Conservation (phyloP, 495 filamentous ascomycete genomes). For the Penicillium steckii region DNA sequence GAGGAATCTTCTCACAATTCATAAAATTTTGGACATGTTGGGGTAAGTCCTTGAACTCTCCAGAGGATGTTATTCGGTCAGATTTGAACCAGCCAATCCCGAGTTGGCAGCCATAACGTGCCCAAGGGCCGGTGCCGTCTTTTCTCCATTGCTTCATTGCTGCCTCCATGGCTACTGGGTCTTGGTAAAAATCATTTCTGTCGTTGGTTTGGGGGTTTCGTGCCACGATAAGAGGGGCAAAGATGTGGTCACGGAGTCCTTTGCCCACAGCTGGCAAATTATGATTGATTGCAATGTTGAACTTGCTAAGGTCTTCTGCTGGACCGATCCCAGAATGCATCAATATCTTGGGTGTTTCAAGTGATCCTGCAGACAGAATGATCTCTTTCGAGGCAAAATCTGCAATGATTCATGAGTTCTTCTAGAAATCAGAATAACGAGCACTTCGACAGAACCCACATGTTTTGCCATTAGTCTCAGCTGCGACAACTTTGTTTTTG, state of each 20-base stretch:
- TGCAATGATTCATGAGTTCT: background rate
- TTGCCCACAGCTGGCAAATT: conserved; percentile 54
- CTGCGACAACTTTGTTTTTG: conserved; percentile 50
- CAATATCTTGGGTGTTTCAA: conserved; percentile 59
- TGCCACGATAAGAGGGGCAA: conserved; percentile 21
- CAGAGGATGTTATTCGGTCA: conserved; percentile 29
- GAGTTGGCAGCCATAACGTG: conserved; percentile 37
- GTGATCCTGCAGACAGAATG: conserved; percentile 56
- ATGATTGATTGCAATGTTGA: conserved; percentile 50
- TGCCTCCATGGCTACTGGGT: conserved; percentile 32
- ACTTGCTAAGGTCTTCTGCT: conserved; percentile 44
- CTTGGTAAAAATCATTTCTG: conserved; percentile 30
- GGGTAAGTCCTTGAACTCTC: conserved; percentile 47
- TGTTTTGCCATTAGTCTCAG: conserved; percentile 39
- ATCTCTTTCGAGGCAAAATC: conserved; percentile 53
- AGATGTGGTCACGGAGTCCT: conserved; percentile 57
- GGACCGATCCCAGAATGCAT: conserved; percentile 68
- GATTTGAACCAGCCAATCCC: conserved; percentile 56
- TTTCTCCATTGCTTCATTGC: conserved; percentile 49
- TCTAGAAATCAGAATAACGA: background rate
- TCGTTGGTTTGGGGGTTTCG: conserved; percentile 31
- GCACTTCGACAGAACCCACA: conserved; percentile 19
- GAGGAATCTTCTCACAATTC: conserved; percentile 43
- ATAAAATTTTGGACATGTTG: conserved; percentile 37
- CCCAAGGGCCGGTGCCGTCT: conserved; percentile 47